These are phyloP conservation scores for Gossypium davidsonii DNA, from an alignment of 441 rosid genomes.

Conservation along the genomic window DNA sequence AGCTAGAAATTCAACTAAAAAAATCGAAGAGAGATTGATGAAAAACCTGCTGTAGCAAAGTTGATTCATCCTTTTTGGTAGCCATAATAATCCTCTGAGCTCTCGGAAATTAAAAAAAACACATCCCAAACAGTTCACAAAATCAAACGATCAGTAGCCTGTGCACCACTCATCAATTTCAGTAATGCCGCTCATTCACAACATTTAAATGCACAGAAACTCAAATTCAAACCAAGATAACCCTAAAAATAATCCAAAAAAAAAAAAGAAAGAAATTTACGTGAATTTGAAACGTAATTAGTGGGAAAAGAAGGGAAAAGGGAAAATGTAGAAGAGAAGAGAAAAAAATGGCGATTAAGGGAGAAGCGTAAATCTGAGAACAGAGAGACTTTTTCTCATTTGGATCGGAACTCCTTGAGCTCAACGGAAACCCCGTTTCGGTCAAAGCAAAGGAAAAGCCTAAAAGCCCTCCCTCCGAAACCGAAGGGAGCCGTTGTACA, in stretches of 20 bases:
- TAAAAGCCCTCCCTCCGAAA: conserved; percentile 1
- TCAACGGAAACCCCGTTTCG: conserved; percentile 37
- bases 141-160: conserved; percentile 3
- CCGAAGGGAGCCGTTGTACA: conserved; percentile 28
- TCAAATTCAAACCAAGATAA: neutral
- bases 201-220: neutral
- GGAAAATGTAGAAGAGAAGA: neutral
- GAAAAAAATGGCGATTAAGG: neutral
- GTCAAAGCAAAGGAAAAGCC: conserved; percentile 27
- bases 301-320: neutral
- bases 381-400: conserved; percentile 1
- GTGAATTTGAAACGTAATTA: conserved; percentile 16
- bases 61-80: conserved; percentile 30
- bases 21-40: neutral
- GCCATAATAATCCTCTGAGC: conserved; percentile 25
- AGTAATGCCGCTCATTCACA: neutral
- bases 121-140: conserved; percentile 10
- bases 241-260: neutral
- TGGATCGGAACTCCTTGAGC: conserved; percentile 12
- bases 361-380: conserved; percentile 8
- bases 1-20: neutral
- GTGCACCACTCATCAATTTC: neutral
- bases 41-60: conserved; percentile 23
- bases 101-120: conserved; percentile 9
- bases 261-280: neutral